Base-by-base conservation (phyloP, 306 rosid genomes). In the Sophora flavescens region DNA sequence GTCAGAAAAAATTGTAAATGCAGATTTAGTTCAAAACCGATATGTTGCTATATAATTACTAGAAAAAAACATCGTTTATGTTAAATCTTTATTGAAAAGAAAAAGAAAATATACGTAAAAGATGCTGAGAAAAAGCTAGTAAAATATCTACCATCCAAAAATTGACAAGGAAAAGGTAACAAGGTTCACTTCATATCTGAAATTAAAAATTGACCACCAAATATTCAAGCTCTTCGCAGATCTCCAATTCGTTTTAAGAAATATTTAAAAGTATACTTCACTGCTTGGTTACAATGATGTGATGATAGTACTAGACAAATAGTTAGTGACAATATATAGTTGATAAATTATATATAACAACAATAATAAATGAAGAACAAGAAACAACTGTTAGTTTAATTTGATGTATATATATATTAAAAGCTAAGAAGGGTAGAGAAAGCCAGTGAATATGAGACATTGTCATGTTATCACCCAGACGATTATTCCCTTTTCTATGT, bases 401-500 rank as follows among this genome's bases (percentile, higher is more conserved):
- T 74, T 17, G 68, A 42, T 64, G 13, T 12, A 50, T 66, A 17
- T 36, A 36, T 36, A 36, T 58, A 36, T 64, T 45, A 38, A 69
- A 64, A 79, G 22, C 36, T 57, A 4, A 72, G 75, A 68, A 78
- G 57, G 78, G 4, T 12, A 30, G 60, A 30, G 60, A 78, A 73
- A 74, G 44, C 47, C 14, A 74, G 61, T 17, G 61, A 56, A 69
- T 47, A 26, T 60, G 75, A 67, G 71, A 70, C 76, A 63, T 57
- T 67, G 41, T 70, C 74, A 70, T 65, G 79, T 72, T 84, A 64
- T 82, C 66, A 80, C 80, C 15, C 68, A 84, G 87, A 84, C 86
- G 90, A 86, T 87, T 87, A 84, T 89, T 89, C 87, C 88, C 86
- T 85, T 86, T 87, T 78, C 65, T 82, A 80, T 84, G 68, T 76